These are phyloP conservation scores for Arabidopsis lyrata DNA, from an alignment of 441 rosid genomes.

Conservation along the genomic window DNA sequence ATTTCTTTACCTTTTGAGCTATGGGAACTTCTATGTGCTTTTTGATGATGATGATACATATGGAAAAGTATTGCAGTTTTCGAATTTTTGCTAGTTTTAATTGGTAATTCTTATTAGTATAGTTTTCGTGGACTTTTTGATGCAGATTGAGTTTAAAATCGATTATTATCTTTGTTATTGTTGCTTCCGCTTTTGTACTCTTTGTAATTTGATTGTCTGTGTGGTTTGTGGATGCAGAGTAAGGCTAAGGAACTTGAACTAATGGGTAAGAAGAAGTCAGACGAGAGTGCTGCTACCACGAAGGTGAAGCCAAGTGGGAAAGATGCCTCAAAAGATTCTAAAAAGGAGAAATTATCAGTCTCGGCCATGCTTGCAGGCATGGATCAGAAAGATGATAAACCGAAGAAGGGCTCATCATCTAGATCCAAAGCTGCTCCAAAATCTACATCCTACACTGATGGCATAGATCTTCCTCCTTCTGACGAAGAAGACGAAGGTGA, in stretches of 20 bases:
- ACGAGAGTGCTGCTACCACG: constrained; percentile 49
- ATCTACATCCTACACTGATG: constrained; percentile 67
- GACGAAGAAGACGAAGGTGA: constrained; percentile 65
- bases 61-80: too few relatives aligned
- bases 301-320: constrained; percentile 59
- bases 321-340: constrained; percentile 57
- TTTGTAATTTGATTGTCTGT: constrained; percentile 8
- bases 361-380: constrained; percentile 83
- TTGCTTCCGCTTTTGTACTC: not conserved
- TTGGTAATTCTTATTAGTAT: not conserved
- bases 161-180: not conserved
- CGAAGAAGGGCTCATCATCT: constrained; percentile 68
- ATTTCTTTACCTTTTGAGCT: constrained; percentile 23
- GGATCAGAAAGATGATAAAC: constrained; percentile 80
- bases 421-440: constrained; percentile 59
- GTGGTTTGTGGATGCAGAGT: constrained; percentile 55
- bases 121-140: constrained; percentile 1
- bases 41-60: too few relatives aligned
- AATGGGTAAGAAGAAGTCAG: constrained; percentile 86
- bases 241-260: constrained; percentile 87
- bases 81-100: too few relatives aligned
- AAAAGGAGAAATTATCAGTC: constrained; percentile 73
- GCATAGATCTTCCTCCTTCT: constrained; percentile 84
- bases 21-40: not conserved
- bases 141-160: constrained; percentile 9